Evolutionary conservation across 192 early-diverging fungal species (phyloP).

Genomic region (Coemansia sp.): DNA sequence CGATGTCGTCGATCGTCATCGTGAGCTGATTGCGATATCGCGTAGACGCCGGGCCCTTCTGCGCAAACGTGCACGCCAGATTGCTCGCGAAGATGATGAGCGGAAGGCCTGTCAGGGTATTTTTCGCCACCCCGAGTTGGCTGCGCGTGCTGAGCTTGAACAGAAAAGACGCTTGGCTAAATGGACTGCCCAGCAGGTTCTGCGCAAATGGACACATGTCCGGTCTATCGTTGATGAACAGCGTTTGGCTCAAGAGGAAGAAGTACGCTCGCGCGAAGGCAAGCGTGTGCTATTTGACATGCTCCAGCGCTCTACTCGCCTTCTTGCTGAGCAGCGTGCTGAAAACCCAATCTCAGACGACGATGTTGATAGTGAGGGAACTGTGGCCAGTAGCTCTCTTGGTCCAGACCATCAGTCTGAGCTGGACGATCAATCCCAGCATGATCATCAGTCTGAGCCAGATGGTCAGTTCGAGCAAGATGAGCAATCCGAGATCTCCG

Average conservation of each 20-base stretch:
- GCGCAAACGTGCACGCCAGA: conserved; percentile 29
- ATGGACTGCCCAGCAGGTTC: conserved; percentile 62
- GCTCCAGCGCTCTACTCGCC: conserved; percentile 69
- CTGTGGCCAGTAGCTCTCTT: too few relatives aligned
- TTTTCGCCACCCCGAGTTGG: conserved; percentile 16
- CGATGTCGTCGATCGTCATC: conserved; percentile 29
- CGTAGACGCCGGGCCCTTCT: conserved; percentile 14
- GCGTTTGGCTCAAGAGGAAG: conserved; percentile 58
- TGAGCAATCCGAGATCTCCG: background rate
- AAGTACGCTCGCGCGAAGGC: conserved; percentile 60
- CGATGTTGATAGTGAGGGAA: conserved; percentile 7
- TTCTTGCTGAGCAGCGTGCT: conserved; percentile 60
- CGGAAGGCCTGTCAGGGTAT: conserved; percentile 28
- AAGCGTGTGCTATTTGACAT: conserved; percentile 70
- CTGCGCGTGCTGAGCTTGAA: conserved; percentile 26
- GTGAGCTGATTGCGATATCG: conserved; percentile 8
- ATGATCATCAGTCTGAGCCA: too few relatives aligned
- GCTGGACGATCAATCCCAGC: too few relatives aligned
- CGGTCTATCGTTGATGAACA: conserved; percentile 60
- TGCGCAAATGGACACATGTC: conserved; percentile 71
- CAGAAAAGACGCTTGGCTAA: conserved; percentile 58
- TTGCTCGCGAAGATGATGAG: conserved; percentile 22
- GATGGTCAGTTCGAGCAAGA: background rate
- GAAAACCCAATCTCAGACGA: conserved; percentile 6
- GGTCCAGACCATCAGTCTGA: too few relatives aligned